A percentile compares a stretch with the other conserved stretches of the same genome.
Evolutionary conservation across 2,329 filamentous ascomycete genomes (phyloP).

Genomic region (Venturia carpophila): DNA sequence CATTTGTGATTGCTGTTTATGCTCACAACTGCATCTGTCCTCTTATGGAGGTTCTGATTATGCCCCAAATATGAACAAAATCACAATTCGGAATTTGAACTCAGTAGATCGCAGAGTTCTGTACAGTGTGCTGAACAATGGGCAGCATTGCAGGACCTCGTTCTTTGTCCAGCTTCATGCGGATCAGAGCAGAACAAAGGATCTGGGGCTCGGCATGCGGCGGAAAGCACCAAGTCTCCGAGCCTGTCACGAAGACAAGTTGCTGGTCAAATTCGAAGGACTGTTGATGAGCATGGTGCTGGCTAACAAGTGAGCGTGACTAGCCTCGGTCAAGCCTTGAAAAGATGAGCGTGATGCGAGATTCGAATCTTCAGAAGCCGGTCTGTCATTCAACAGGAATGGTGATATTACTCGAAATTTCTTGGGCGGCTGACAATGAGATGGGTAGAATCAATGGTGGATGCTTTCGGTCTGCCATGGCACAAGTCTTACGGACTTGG

Average conservation of each 20-base stretch:
- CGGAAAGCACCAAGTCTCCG: neutral
- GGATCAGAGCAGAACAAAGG: neutral
- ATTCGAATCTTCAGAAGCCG: neutral
- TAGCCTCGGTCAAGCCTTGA: neutral
- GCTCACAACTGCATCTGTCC: neutral
- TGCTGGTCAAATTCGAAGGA: neutral
- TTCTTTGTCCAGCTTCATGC: neutral
- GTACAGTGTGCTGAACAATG: neutral
- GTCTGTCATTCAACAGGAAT: too few relatives aligned
- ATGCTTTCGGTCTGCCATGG: neutral
- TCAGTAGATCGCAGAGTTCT: neutral
- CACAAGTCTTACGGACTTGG: neutral
- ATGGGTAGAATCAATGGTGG: too few relatives aligned
- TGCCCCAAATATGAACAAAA: neutral
- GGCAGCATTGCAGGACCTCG: neutral
- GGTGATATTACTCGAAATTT: too few relatives aligned
- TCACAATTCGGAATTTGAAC: neutral
- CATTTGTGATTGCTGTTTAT: neutral
- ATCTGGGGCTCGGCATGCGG: neutral
- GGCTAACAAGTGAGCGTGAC: neutral
- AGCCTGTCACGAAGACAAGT: neutral
- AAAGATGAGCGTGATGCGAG: neutral
- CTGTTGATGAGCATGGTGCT: too few relatives aligned
- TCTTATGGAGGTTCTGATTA: neutral
- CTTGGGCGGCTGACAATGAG: too few relatives aligned